Conservation (phyloP, 305 asterid genomes). For the Rubia occidens region DNA sequence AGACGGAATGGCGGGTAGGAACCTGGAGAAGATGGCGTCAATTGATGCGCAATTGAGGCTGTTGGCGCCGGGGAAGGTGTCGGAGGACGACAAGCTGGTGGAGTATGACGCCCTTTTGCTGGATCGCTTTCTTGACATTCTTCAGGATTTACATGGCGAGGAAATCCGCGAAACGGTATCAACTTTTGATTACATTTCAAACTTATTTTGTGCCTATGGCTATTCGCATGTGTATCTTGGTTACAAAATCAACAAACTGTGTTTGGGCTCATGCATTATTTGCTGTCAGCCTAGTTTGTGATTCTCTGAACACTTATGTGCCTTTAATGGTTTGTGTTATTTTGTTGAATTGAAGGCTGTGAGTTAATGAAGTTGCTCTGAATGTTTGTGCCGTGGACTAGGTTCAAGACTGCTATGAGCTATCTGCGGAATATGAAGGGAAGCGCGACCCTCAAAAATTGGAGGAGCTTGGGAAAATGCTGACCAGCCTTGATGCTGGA, state of each 20-base stretch:
- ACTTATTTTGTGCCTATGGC: neutral
- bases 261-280: neutral
- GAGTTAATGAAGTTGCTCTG: neutral
- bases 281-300: neutral
- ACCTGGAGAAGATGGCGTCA: constrained; percentile 44
- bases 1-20: constrained; percentile 29
- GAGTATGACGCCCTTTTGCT: constrained; percentile 47
- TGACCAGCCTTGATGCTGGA: constrained; percentile 48
- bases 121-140: constrained; percentile 49
- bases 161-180: constrained; percentile 44
- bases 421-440: constrained; percentile 48
- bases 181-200: neutral
- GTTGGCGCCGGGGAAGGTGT: constrained; percentile 41
- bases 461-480: constrained; percentile 40
- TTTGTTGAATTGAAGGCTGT: neutral
- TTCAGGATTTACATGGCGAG: constrained; percentile 47
- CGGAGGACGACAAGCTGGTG: constrained; percentile 48
- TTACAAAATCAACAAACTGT: neutral
- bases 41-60: constrained; percentile 48
- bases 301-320: neutral
- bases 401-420: constrained; percentile 51
- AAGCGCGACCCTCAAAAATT: constrained; percentile 32
- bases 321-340: neutral
- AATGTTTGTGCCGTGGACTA: constrained; percentile 7
- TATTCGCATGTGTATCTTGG: neutral